Percentiles rank a stretch among this genome's conserved stretches.
phyloP scores from a whole-genome alignment of 2,329 filamentous ascomycete genomes.

The Arthrobotrys musiformis region DNA sequence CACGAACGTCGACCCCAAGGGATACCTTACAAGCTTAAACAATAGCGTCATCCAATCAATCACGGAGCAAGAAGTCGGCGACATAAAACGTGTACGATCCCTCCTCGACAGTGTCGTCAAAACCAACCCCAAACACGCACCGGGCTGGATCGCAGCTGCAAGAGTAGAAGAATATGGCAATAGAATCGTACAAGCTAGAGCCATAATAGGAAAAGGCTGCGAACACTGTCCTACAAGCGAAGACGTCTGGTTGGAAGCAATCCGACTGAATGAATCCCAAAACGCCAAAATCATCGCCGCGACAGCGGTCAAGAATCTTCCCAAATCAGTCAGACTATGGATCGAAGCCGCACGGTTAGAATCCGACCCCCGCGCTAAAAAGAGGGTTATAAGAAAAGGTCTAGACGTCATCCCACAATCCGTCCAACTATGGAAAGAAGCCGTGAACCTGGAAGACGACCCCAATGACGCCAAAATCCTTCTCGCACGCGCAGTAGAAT shows the following conservation, averaged over 20 bases:
- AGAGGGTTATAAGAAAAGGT: constrained; percentile 89
- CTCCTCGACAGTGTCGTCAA: constrained; percentile 96
- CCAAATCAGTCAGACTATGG: constrained; percentile 88
- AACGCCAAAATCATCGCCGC: constrained; percentile 97
- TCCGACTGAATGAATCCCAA: constrained; percentile 87
- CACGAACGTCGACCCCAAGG: constrained; percentile 92
- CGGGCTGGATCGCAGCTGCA: constrained; percentile 94
- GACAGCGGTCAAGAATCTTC: constrained; percentile 90
- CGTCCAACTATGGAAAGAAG: constrained; percentile 96
- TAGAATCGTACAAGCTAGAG: constrained; percentile 87
- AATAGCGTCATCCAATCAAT: constrained; percentile 76
- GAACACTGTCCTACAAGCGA: constrained; percentile 92
- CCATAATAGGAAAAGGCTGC: constrained; percentile 86
- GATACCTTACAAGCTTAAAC: constrained; percentile 90
- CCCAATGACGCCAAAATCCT: constrained; percentile 86
- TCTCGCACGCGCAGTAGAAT: constrained; percentile 92
- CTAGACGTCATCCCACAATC: constrained; percentile 93
- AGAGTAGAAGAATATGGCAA: constrained; percentile 92
- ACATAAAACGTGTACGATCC: constrained; percentile 91
- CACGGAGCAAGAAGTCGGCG: constrained; percentile 84
- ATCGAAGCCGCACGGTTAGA: constrained; percentile 95
- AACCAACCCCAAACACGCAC: constrained; percentile 92
- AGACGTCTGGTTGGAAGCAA: constrained; percentile 95
- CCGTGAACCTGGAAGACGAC: constrained; percentile 94
- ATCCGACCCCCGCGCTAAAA: constrained; percentile 82